A percentile compares a stretch with the other conserved stretches of the same genome.
Evolutionary conservation across 2,329 filamentous ascomycete species (phyloP).

Genomic region (Exophiala alcalophila): DNA sequence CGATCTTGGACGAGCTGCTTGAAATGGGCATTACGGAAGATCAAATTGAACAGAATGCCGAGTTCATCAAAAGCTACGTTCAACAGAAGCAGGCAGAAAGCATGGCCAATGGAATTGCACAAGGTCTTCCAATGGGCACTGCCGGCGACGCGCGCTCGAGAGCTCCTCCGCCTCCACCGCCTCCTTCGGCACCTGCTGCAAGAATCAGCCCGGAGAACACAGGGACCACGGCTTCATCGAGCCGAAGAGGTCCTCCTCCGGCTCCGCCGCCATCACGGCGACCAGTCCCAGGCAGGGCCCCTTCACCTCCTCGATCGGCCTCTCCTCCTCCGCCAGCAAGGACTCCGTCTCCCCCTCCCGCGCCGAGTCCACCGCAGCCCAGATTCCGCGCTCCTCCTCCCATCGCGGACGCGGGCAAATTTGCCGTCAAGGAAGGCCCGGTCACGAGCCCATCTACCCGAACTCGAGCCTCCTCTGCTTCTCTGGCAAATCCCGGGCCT

Average conservation of each 20-base stretch:
- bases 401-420: constrained; percentile 85
- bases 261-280: constrained; percentile 55
- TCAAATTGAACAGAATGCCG: constrained; percentile 64
- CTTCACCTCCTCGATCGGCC: constrained; percentile 50
- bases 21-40: constrained; percentile 67
- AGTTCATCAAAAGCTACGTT: constrained; percentile 67
- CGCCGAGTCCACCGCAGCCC: constrained; percentile 58
- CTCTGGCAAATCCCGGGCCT: constrained; percentile 55
- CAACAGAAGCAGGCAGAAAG: constrained; percentile 59
- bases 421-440: constrained; percentile 57
- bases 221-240: constrained; percentile 48
- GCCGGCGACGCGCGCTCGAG: constrained; percentile 39
- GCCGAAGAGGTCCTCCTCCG: constrained; percentile 58
- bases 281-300: constrained; percentile 43
- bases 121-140: constrained; percentile 36
- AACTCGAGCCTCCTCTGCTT: constrained; percentile 49
- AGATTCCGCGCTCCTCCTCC: constrained; percentile 84
- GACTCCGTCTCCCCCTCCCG: constrained; percentile 70
- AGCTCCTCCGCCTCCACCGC: constrained; percentile 56
- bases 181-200: constrained; percentile 53
- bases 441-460: constrained; percentile 46
- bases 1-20: constrained; percentile 59
- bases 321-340: constrained; percentile 58
- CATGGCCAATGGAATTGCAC: constrained; percentile 38
- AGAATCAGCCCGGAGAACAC: constrained; percentile 62